Base-by-base conservation (phyloP, 495 filamentous ascomycete species). In the Hyaloscypha hepaticicola region DNA sequence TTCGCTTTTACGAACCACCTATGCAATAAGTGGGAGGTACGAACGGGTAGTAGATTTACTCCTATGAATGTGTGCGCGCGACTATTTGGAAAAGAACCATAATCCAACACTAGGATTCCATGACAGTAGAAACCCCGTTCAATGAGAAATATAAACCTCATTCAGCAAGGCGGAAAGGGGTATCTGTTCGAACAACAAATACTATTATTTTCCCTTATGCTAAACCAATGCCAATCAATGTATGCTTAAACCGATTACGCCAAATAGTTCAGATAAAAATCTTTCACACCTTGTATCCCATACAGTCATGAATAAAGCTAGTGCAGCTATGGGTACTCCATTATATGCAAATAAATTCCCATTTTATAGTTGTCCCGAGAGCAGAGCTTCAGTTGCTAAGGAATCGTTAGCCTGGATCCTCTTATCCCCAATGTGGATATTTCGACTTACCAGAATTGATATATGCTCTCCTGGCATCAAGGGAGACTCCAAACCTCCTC, bases 391-490 rank as follows among this genome's bases (percentile, higher is more conserved):
- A 14, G 80, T 82, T 16, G 79, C 80, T 82, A 60, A 86, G 67
- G 21, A 49, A 5, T 25, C 24, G 70, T 84, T 78, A 87, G 79
- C 50, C 56, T 61, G 38, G 28, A 48, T 21, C 50, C 63, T 61
- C 22, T 5, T 51, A 49, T 34, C 27, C 16, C 11, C 16, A 33
- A 33, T 45, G 11, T 24, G 21, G 14, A 58, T 31, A 58, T 25
- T 26, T 25, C 25, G 51, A 80, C 88, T 76, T 87, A 96, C 91
- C 92, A 76, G 90, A 93, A 73, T 92, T 96, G 76, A 98, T 96
- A 77, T 97, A 98, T 38, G 89, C 84, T 76, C 91, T 85, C 81
- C 86, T 90, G 58, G 84, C 76, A 73, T 98, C 93, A 59, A 98
- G 77, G 52, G 81, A 81, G 34, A 96, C 85, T 29, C 88, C 90